Evolutionary conservation across 179 eudicot genomes (phyloP).

Genomic region (Vitellaria paradoxa): DNA sequence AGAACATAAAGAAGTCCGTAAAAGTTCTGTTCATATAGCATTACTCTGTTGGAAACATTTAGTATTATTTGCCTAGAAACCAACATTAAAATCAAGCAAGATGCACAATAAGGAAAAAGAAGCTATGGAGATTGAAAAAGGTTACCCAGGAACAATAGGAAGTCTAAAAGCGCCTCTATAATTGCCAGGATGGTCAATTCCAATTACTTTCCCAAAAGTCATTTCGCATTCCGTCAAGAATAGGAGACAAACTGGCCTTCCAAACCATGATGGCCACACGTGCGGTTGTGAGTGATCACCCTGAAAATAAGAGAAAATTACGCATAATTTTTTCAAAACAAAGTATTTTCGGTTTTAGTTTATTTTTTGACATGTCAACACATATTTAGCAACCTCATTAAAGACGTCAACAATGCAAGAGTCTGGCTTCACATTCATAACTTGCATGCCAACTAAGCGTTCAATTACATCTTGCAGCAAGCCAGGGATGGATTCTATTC

Average conservation of each 20-base stretch:
- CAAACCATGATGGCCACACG: slow-evolving; percentile 47
- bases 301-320: slow-evolving; percentile 25
- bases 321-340: background rate
- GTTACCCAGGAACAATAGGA: slow-evolving; percentile 55
- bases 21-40: background rate
- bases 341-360: background rate
- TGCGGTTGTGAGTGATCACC: slow-evolving; percentile 64
- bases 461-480: slow-evolving; percentile 46
- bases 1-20: background rate
- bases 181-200: slow-evolving; percentile 42
- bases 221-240: slow-evolving; percentile 61
- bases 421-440: slow-evolving; percentile 47
- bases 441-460: slow-evolving; percentile 37
- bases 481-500: slow-evolving; percentile 50
- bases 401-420: slow-evolving; percentile 58
- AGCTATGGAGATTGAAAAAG: background rate
- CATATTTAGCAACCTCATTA: slow-evolving; percentile 45
- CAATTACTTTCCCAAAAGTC: slow-evolving; percentile 45
- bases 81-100: slow-evolving; percentile 3
- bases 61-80: background rate
- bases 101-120: background rate
- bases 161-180: slow-evolving; percentile 48
- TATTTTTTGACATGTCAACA: background rate
- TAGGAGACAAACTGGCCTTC: slow-evolving; percentile 52
- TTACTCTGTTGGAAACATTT: background rate